phyloP scores from a whole-genome alignment of 768 basidiomycete genomes.

The Mycena vulgaris region DNA sequence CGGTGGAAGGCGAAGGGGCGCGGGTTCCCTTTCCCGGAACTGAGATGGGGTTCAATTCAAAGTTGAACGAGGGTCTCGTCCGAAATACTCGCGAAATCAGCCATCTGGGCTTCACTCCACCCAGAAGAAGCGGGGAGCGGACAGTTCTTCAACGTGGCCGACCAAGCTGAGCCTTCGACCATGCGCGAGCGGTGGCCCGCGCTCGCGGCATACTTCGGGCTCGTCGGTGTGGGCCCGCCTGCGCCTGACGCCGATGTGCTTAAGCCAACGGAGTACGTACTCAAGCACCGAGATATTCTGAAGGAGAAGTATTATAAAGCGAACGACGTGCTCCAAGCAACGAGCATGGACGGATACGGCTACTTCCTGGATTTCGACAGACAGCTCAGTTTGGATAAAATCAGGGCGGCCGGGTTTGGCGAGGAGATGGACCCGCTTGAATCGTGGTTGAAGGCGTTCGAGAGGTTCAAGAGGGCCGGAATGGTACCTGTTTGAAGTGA shows the following conservation, averaged over 20 bases:
- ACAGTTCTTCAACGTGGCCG: slow-evolving; percentile 26
- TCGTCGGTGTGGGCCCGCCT: slow-evolving; percentile 25
- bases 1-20: slow-evolving; percentile 29
- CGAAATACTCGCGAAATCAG: slow-evolving; percentile 22
- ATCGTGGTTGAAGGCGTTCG: slow-evolving; percentile 31
- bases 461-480: slow-evolving; percentile 24
- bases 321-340: slow-evolving; percentile 27
- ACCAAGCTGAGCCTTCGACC: slow-evolving; percentile 16
- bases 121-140: slow-evolving; percentile 21
- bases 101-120: slow-evolving; percentile 28
- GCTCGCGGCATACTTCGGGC: slow-evolving; percentile 25
- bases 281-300: slow-evolving; percentile 20
- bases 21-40: slow-evolving; percentile 27
- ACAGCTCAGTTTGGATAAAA: slow-evolving; percentile 31
- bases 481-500: slow-evolving; percentile 22
- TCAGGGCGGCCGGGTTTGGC: slow-evolving; percentile 11
- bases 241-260: neutral
- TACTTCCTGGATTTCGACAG: slow-evolving; percentile 16
- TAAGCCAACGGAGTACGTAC: slow-evolving; percentile 21
- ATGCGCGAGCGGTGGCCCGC: slow-evolving; percentile 32
- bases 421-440: slow-evolving; percentile 23
- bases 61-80: slow-evolving; percentile 29
- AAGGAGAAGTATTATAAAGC: slow-evolving; percentile 19
- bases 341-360: slow-evolving; percentile 25
- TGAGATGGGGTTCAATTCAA: slow-evolving; percentile 7